Conservation (phyloP, 805 yeast species). For the Debaryomyces tyrocola region DNA sequence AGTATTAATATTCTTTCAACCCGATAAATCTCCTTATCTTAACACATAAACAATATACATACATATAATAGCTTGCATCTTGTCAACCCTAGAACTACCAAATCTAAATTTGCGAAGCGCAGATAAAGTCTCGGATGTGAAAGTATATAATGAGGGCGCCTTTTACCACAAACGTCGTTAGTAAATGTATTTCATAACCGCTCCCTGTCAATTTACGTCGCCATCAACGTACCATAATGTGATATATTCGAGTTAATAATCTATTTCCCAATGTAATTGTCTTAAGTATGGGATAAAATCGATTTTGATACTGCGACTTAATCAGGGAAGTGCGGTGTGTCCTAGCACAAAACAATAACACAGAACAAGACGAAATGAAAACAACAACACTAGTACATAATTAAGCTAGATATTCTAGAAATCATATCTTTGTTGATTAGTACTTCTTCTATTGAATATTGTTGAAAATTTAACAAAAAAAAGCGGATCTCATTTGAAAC, state of each 20-base stretch:
- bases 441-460: background rate
- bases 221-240: no score
- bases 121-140: conserved; percentile 60
- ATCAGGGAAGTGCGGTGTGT: conserved; percentile 9
- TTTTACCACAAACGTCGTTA: background rate
- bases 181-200: background rate
- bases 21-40: no score
- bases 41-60: conserved; percentile 19
- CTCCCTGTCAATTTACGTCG: no score
- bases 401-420: background rate
- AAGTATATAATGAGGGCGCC: conserved; percentile 52
- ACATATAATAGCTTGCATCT: conserved; percentile 63
- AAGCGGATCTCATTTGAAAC: background rate
- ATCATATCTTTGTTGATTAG: background rate
- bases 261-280: no score
- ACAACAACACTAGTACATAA: conserved; percentile 3
- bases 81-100: conserved; percentile 62
- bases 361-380: conserved; percentile 8
- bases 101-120: conserved; percentile 71
- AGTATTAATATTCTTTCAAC: background rate
- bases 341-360: conserved; percentile 9
- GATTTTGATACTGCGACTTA: conserved; percentile 1
- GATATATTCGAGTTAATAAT: no score
- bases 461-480: background rate
- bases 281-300: background rate